Conservation (phyloP, 129 eudicot genomes). For the Saposhnikovia divaricata region DNA sequence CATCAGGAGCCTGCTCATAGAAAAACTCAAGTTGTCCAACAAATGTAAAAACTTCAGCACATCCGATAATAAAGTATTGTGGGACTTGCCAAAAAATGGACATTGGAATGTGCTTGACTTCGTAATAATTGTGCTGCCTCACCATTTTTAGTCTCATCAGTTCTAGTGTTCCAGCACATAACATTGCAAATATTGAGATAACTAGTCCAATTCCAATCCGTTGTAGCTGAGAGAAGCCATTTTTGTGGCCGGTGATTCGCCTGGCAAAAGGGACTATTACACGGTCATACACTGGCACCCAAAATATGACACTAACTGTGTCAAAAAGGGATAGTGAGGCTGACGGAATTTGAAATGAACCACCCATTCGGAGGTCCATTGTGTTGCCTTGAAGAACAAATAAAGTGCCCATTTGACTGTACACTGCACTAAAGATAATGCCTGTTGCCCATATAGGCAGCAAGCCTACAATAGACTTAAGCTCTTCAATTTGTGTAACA, state of each 20-base stretch:
- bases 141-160: constrained; percentile 39
- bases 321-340: constrained; percentile 76
- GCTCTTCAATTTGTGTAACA: constrained; percentile 77
- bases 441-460: constrained; percentile 90
- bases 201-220: constrained; percentile 61
- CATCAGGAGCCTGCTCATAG: constrained; percentile 59
- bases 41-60: constrained; percentile 59
- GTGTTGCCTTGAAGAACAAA: constrained; percentile 68
- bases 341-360: constrained; percentile 51
- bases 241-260: constrained; percentile 43
- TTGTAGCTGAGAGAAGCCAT: constrained; percentile 69
- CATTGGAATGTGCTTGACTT: constrained; percentile 35
- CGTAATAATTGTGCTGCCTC: constrained; percentile 30
- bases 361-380: constrained; percentile 38
- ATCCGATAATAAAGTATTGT: constrained; percentile 57
- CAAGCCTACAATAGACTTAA: constrained; percentile 46
- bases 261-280: constrained; percentile 51
- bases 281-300: constrained; percentile 73
- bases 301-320: constrained; percentile 67
- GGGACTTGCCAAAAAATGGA: constrained; percentile 60
- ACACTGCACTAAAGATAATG: constrained; percentile 58
- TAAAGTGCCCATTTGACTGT: constrained; percentile 63
- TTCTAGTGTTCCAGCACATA: constrained; percentile 44
- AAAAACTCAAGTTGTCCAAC: constrained; percentile 56
- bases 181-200: constrained; percentile 64